phyloP scores from a whole-genome alignment of 768 basidiomycete species.

The Kwoniella shandongensis region DNA sequence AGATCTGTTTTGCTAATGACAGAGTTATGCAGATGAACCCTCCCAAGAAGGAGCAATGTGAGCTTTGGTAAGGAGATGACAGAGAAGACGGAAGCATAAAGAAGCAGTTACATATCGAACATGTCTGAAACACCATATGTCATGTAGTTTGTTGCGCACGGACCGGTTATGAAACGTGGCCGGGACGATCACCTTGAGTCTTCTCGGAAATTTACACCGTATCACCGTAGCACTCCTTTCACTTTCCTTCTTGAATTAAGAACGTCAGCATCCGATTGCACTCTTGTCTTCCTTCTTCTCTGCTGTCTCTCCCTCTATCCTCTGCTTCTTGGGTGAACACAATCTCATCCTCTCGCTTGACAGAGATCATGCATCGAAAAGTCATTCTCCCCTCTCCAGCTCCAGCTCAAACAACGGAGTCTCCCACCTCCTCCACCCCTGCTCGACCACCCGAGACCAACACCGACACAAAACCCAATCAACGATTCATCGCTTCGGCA shows the following conservation, averaged over 20 bases:
- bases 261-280: too few species aligned
- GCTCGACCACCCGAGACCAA: background rate
- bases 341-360: background rate
- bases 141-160: too few species aligned
- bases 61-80: slow-evolving; percentile 20
- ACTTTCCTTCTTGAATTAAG: too few species aligned
- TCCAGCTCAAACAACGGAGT: background rate
- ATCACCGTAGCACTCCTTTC: background rate
- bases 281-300: too few species aligned
- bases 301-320: too few species aligned
- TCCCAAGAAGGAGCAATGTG: slow-evolving; percentile 28
- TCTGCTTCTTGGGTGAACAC: too few species aligned
- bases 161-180: slow-evolving; percentile 1
- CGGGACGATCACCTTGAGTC: background rate
- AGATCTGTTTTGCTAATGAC: background rate
- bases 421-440: background rate
- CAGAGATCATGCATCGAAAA: background rate
- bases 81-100: background rate
- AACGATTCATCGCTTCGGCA: background rate
- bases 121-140: background rate
- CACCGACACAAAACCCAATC: background rate
- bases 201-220: too few species aligned
- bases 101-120: background rate
- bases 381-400: background rate
- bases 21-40: slow-evolving; percentile 25